Evolutionary conservation across 2,329 filamentous ascomycete genomes (phyloP).

Genomic region (Paraphaeosphaeria sporulosa): DNA sequence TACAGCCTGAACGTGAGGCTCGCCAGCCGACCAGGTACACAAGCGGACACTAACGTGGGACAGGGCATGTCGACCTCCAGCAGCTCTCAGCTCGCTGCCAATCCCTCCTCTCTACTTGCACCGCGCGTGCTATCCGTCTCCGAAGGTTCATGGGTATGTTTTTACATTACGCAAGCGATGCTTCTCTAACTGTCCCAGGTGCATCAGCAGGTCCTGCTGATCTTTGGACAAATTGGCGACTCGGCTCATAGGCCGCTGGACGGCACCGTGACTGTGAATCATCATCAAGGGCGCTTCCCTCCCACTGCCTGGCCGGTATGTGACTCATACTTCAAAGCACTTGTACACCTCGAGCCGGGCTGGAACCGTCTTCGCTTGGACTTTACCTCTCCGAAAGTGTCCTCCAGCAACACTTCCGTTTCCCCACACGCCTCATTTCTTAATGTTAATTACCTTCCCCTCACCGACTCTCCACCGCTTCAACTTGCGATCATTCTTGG

Average conservation of each 20-base stretch:
- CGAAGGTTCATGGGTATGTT: slow-evolving; percentile 83
- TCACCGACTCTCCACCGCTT: slow-evolving; percentile 79
- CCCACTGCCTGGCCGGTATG: slow-evolving; percentile 85
- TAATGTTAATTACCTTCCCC: slow-evolving; percentile 84
- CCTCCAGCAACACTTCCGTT: slow-evolving; percentile 70
- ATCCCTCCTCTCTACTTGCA: slow-evolving; percentile 77
- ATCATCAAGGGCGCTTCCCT: slow-evolving; percentile 86
- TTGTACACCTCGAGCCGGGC: slow-evolving; percentile 89
- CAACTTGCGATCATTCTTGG: slow-evolving; percentile 88
- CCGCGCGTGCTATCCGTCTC: slow-evolving; percentile 80
- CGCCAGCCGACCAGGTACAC: not conserved
- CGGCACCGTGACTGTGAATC: slow-evolving; percentile 78
- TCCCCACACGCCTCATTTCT: slow-evolving; percentile 80
- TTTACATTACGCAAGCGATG: slow-evolving; percentile 15
- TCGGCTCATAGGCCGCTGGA: slow-evolving; percentile 72
- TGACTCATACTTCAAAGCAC: slow-evolving; percentile 88
- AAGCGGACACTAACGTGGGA: slow-evolving; percentile 15
- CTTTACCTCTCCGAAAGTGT: slow-evolving; percentile 82
- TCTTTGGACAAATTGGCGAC: slow-evolving; percentile 84
- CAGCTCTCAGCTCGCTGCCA: slow-evolving; percentile 57
- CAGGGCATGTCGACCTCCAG: slow-evolving; percentile 64
- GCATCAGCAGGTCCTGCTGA: slow-evolving; percentile 86
- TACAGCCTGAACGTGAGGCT: slow-evolving; percentile 58
- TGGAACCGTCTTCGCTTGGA: slow-evolving; percentile 89
- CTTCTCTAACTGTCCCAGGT: slow-evolving; percentile 63